Base-by-base conservation (phyloP, 2,329 filamentous ascomycete species). In the Alternaria ventricosa region DNA sequence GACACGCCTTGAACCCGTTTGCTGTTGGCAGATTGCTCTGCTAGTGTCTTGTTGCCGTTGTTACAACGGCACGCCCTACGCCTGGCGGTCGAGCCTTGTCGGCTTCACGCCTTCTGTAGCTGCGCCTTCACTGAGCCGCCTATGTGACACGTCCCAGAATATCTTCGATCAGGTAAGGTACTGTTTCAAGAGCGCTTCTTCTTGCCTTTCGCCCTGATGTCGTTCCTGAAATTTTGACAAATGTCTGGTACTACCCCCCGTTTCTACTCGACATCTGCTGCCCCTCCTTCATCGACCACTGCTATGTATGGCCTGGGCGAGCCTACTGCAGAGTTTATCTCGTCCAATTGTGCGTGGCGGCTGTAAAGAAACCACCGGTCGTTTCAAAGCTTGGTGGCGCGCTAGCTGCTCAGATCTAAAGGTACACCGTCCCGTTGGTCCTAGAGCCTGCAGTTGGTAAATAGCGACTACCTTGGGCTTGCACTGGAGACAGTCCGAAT, bases 121-220 rank as follows among this genome's bases (percentile, higher is more conserved):
- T 73, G 71, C 71, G 66, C 71, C 71, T 62, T 61, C 57, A 65
- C 59, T 56, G 61, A 66, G 58, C 61, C 65, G 59, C 65, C 23
- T 44, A 22, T 25, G 28, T 22, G 25, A 45, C 23, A 20, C 33
- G 23, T 60, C 51, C 50, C 27, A 45, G 49, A 23, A 25, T 53
- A 53, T 23, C 49, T 53, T 41, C 20, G n/a, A 15, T 23, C 49
- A 23, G 15, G 4, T n/a, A 41, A 25, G 49, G 28, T 51, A n/a
- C 28, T 15, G 49, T 51, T 36, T 23, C 49, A 51, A 23, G n/a
- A 51, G 1, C 28, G 49, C 49, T 4, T 51, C 20, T 33, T 22
- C 12, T 51, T 22, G 18, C 22, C 28, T 20, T 5, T 15, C 8
- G 12, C 13, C 18, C 12, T 15, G 20, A 33, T 9, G 11, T 55